Conservation (phyloP, 257 asterid genomes). For the Perilla frutescens region DNA sequence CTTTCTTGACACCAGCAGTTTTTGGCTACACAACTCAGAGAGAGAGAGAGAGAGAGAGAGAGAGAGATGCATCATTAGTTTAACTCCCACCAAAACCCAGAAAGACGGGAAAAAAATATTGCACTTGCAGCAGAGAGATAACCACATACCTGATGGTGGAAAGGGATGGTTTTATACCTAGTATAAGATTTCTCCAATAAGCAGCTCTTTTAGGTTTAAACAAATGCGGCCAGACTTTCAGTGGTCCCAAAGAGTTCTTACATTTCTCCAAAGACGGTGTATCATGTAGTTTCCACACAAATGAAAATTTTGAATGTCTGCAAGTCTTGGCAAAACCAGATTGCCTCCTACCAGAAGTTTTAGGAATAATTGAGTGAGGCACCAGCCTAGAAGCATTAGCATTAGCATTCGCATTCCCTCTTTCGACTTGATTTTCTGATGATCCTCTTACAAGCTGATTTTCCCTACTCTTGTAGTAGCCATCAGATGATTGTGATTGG, state of each 20-base stretch:
- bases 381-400: conserved; percentile 40
- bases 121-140: conserved; percentile 24
- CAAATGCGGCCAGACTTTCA: conserved; percentile 55
- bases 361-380: conserved; percentile 42
- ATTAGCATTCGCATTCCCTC: conserved; percentile 43
- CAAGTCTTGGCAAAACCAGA: conserved; percentile 54
- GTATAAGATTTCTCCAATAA: conserved; percentile 53
- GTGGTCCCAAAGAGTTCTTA: conserved; percentile 50
- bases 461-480: conserved; percentile 79
- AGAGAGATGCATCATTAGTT: conserved; percentile 36
- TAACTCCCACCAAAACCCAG: conserved; percentile 19
- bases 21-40: conserved; percentile 57
- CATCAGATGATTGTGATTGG: conserved; percentile 57
- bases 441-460: conserved; percentile 86
- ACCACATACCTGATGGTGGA: conserved; percentile 59
- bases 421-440: conserved; percentile 46
- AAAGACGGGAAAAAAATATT: conserved; percentile 8
- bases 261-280: conserved; percentile 52
- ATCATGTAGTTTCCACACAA: conserved; percentile 79
- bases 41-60: conserved; percentile 21
- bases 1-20: conserved; percentile 65
- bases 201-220: conserved; percentile 78
- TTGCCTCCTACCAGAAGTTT: conserved; percentile 47
- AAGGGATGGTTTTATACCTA: conserved; percentile 46
- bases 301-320: conserved; percentile 56